phyloP scores from a whole-genome alignment of 352 stramenopile species.

The Globisporangium yorkense region DNA sequence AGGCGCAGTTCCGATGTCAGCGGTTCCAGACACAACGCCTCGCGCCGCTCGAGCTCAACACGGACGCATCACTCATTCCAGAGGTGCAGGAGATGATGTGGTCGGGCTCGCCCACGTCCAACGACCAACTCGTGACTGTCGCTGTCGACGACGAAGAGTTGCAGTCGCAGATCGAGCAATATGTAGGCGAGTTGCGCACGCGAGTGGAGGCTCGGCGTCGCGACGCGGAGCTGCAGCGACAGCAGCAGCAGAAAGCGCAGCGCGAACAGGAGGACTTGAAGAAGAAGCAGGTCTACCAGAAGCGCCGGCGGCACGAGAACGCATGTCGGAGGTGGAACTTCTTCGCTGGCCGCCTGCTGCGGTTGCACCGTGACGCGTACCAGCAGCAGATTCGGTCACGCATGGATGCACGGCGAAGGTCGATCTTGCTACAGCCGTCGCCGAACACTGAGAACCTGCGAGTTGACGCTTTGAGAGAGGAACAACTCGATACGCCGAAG shows the following conservation, averaged over 20 bases:
- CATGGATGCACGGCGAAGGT: constrained; percentile 3
- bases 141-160: constrained; percentile 29
- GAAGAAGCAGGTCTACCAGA: constrained; percentile 30
- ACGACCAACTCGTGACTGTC: constrained; percentile 10
- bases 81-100: constrained; percentile 28
- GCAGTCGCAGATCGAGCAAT: constrained; percentile 32
- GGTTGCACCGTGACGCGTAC: constrained; percentile 10
- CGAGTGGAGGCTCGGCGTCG: constrained; percentile 30
- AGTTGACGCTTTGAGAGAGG: neutral
- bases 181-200: constrained; percentile 27
- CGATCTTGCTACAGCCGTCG: neutral
- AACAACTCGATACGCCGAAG: neutral
- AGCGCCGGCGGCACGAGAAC: constrained; percentile 26
- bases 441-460: neutral
- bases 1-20: constrained; percentile 33
- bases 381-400: constrained; percentile 6
- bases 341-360: constrained; percentile 24
- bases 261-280: constrained; percentile 29
- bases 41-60: constrained; percentile 28
- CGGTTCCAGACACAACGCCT: constrained; percentile 44
- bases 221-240: constrained; percentile 25
- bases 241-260: constrained; percentile 32
- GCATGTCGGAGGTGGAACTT: constrained; percentile 31
- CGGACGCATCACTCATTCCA: constrained; percentile 28
- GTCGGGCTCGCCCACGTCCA: neutral